A percentile compares a stretch with the other conserved stretches of the same genome.
phyloP scores from a whole-genome alignment of 2,329 filamentous ascomycete species.

The Talaromyces sp. region DNA sequence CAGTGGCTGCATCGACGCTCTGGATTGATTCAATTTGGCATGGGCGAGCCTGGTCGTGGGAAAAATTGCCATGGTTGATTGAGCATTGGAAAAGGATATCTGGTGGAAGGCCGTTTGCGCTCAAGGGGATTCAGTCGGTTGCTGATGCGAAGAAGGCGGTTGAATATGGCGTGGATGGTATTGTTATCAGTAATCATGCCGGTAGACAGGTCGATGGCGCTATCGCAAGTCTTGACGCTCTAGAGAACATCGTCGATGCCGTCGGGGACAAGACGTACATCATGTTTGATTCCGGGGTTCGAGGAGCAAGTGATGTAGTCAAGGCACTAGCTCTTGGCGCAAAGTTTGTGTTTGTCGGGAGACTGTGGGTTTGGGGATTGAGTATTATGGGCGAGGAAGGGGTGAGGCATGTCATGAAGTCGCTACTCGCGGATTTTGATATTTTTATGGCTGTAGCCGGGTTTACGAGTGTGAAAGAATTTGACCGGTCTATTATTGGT shows the following conservation, averaged over 20 bases:
- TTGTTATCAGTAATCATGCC: conserved; percentile 69
- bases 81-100: conserved; percentile 54
- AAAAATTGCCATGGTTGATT: conserved; percentile 64
- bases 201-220: conserved; percentile 64
- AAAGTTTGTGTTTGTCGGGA: conserved; percentile 60
- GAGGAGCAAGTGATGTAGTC: conserved; percentile 56
- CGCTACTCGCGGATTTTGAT: conserved; percentile 60
- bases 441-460: conserved; percentile 60
- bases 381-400: conserved; percentile 60
- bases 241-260: conserved; percentile 57
- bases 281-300: conserved; percentile 60
- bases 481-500: conserved; percentile 44
- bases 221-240: conserved; percentile 56
- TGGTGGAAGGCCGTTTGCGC: conserved; percentile 55
- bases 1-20: conserved; percentile 54
- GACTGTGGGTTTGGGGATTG: conserved; percentile 60
- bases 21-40: conserved; percentile 68
- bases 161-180: conserved; percentile 58
- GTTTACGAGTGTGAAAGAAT: conserved; percentile 52
- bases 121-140: conserved; percentile 69
- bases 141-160: conserved; percentile 61
- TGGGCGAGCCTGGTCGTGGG: conserved; percentile 62
- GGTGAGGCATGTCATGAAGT: conserved; percentile 60
- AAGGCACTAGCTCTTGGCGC: conserved; percentile 62
- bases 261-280: conserved; percentile 52